Base-by-base conservation (phyloP, 108 stramenopile species). In the Cyclostephanos invisitatus region DNA sequence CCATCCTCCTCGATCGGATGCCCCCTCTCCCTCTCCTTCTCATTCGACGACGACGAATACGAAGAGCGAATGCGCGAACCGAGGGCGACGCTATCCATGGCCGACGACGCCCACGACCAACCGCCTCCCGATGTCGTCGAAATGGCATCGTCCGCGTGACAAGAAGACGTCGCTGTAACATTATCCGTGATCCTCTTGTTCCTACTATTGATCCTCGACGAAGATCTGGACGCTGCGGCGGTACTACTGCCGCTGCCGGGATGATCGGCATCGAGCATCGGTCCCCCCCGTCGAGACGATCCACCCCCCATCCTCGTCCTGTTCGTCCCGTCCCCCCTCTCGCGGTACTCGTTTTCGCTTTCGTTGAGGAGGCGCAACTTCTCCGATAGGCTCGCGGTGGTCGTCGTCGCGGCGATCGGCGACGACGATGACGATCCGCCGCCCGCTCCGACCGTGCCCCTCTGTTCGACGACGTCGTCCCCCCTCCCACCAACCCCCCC, bases 381-480 rank as follows among this genome's bases (percentile, higher is more conserved):
- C 28, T 67, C 66, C 18, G 66, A 51, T 22, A 67, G 53, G 50
- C 50, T 37, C 66, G 15, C 22, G n/a, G 17, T n/a, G n/a, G n/a
- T n/a, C n/a, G n/a, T n/a, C n/a, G n/a, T n/a, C n/a, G n/a, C n/a
- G n/a, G n/a, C n/a, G n/a, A n/a, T 35, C 61, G 32, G 32, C 32
- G 32, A 4, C 32, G 32, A 4, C 32, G 4, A 32, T 4, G 32
- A 3, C 32, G 32, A 32, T 32, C 32, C 32, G 32, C 32, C 32
- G 2, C 32, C 32, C 32, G 4, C 32, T 4, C 32, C 32, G 3
- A 4, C 32, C 32, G 4, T 32, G 2, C 32, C 32, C 32, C 2
- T 32, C 32, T 4, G 3, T 3, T 32, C 11, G 36, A 22, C 61
- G 36, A n/a, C 17, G 18, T 38, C 35, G 44, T 64, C 48, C 5